Base-by-base conservation (phyloP, 106 monocot genomes). In the Cymbidium sinense region DNA sequence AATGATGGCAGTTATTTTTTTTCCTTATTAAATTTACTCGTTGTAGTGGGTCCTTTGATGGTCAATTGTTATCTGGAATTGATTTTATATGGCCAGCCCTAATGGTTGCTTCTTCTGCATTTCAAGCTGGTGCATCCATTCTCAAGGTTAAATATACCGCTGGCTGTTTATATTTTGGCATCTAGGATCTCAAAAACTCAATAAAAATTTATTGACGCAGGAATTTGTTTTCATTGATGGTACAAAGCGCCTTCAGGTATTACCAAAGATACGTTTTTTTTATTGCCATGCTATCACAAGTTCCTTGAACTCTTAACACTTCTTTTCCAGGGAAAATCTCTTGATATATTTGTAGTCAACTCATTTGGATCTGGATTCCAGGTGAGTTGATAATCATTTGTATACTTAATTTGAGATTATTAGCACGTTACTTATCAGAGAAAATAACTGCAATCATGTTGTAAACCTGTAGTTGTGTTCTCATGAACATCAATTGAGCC, bases 331-430 rank as follows among this genome's bases (percentile, higher is more conserved):
- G 99, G 99, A 47, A 91, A 89, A 76, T 76, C 84, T 70, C 87
- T 87, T 85, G 99, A 99, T 79, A 89, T 99, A 77, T 99, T 99
- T 84, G 90, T 99, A 55, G 99, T 99, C 50, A 99, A 99, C 79
- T 99, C 99, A 62, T 99, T 99, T 69, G 99, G 99, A 71, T 99
- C 99, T 82, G 95, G 86, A 39, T 99, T 99, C 83, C 99, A 99
- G 95, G 99, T 99, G 43, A 84, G 23, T 72, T 79, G 79, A 74
- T 30, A 13, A 28, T 31, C 50, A 18, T 70, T 44, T 43, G 5
- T 3, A 44, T 74, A 9, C 1, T 21, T 20, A 12, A n/a, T 44
- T 43, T 74, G 8, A 44, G 11, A 44, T 43, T 13, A 28, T 44
- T 12, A 20, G 27, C 71, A 31, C 9, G 3, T 21, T 71, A n/a